Evolutionary conservation across 2,329 filamentous ascomycete genomes (phyloP).

Genomic region (Didymella pomorum): DNA sequence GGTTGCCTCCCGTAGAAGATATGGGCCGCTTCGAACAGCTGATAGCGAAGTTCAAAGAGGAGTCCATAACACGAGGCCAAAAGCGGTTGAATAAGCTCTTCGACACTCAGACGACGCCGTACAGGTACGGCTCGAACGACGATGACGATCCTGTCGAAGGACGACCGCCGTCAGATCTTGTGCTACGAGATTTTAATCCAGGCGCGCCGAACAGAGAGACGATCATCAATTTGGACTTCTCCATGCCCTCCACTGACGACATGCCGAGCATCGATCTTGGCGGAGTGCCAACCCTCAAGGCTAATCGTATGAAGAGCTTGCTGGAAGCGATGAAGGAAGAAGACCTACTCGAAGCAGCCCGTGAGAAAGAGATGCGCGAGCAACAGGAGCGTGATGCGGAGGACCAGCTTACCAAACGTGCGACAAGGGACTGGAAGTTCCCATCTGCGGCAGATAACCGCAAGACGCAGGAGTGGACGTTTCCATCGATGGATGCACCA

Average conservation of each 20-base stretch:
- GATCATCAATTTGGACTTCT: slow-evolving; percentile 66
- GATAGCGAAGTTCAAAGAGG: slow-evolving; percentile 63
- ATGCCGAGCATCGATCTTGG: slow-evolving; percentile 55
- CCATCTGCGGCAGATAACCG: slow-evolving; percentile 50
- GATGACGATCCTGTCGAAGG: slow-evolving; percentile 50
- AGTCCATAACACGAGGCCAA: slow-evolving; percentile 65
- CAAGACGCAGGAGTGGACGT: slow-evolving; percentile 63
- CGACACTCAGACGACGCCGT: slow-evolving; percentile 63
- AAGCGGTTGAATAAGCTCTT: slow-evolving; percentile 66
- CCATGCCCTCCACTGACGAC: slow-evolving; percentile 48
- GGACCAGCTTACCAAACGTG: slow-evolving; percentile 41
- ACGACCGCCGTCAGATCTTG: slow-evolving; percentile 63
- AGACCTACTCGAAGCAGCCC: slow-evolving; percentile 47
- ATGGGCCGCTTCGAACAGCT: slow-evolving; percentile 47
- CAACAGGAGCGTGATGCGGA: slow-evolving; percentile 51
- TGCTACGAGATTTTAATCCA: slow-evolving; percentile 56
- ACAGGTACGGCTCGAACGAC: slow-evolving; percentile 64
- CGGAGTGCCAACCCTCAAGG: slow-evolving; percentile 64
- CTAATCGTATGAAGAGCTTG: slow-evolving; percentile 61
- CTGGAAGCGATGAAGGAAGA: slow-evolving; percentile 53
- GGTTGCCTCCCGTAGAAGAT: slow-evolving; percentile 43
- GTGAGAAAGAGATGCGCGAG: slow-evolving; percentile 61
- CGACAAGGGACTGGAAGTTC: slow-evolving; percentile 63
- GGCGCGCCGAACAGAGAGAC: slow-evolving; percentile 58
- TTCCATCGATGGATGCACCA: slow-evolving; percentile 54